A percentile compares a stretch with the other conserved stretches of the same genome.
Conservation (phyloP, 169 alveolate genomes). For the Plasmodium yoelii region DNA sequence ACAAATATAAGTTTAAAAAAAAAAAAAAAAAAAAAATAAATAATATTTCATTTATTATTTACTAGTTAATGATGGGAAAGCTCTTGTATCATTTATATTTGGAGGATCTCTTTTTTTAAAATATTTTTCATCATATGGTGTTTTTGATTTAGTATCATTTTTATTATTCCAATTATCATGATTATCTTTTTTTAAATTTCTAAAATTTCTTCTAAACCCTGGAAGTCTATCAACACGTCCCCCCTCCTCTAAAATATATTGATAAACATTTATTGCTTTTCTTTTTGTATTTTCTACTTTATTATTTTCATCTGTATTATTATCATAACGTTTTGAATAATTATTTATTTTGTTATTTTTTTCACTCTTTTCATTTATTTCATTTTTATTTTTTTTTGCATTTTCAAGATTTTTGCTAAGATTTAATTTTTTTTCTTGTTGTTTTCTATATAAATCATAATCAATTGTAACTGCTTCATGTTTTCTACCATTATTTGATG, state of each 20-base stretch:
- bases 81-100: slow-evolving; percentile 67
- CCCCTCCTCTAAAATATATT: slow-evolving; percentile 64
- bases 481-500: slow-evolving; percentile 25
- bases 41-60: slow-evolving; percentile 13
- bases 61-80: slow-evolving; percentile 71
- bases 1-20: background rate
- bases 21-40: background rate
- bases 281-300: slow-evolving; percentile 64
- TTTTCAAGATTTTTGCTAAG: slow-evolving; percentile 17
- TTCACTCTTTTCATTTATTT: slow-evolving; percentile 7
- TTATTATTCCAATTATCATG: slow-evolving; percentile 41
- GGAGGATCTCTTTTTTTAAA: slow-evolving; percentile 76
- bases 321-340: slow-evolving; percentile 16
- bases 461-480: slow-evolving; percentile 66
- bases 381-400: slow-evolving; percentile 25
- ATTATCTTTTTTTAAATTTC: slow-evolving; percentile 43
- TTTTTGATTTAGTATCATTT: slow-evolving; percentile 20
- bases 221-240: slow-evolving; percentile 66
- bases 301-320: slow-evolving; percentile 16
- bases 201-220: slow-evolving; percentile 60
- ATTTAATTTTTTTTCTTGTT: slow-evolving; percentile 69
- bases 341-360: slow-evolving; percentile 5
- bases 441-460: slow-evolving; percentile 66
- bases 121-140: slow-evolving; percentile 51
- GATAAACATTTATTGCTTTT: slow-evolving; percentile 73